Evolutionary conservation across 2,329 filamentous ascomycete genomes (phyloP), one percentile per base, ranked within the genome.

Genomic region (Dendryphion nanum): DNA sequence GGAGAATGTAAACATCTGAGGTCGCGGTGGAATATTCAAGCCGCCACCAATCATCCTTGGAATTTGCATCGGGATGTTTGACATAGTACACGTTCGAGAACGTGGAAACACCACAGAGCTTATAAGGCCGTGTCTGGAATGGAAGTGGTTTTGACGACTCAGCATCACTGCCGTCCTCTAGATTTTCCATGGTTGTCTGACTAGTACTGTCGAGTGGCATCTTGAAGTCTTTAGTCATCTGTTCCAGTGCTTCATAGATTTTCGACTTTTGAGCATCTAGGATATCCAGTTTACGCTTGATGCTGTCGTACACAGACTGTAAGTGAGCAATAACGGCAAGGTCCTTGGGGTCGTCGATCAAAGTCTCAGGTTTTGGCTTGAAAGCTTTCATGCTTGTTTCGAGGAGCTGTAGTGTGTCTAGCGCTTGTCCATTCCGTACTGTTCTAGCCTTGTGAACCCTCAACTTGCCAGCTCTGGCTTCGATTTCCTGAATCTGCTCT

Each of bases 71-170:
- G 5, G 65, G 67, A 18, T 69, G 68, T 14, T 79, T 66, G 13
- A 83, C 59, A 48, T 82, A 83, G 21, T 74, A 77, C 18, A 80
- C 70, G 49, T 77, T 73, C 1, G 76, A 70, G 33, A 75, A 70
- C 3, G 78, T 82, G 24, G 76, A 76, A 4, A 82, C 74, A 18
- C 79, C 79, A 30, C 74, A 72, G 16, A 83, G 68, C 1, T 72
- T 73, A 52, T 82, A 82, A 34, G 69, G 73, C 48, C 54, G 35
- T 7, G 48, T 38, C 45, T n/a, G n/a, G n/a, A n/a, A n/a, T n/a
- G n/a, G n/a, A n/a, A n/a, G n/a, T n/a, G n/a, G n/a, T n/a, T 56
- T 21, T 23, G 31, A 6, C 18, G 18, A 7, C 1, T 35, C 18
- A 16, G 24, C 17, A 24, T 24, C 14, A 3, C 57, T 33, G 68